Conservation (phyloP, 305 asterid genomes). For the Solanum chacoense region DNA sequence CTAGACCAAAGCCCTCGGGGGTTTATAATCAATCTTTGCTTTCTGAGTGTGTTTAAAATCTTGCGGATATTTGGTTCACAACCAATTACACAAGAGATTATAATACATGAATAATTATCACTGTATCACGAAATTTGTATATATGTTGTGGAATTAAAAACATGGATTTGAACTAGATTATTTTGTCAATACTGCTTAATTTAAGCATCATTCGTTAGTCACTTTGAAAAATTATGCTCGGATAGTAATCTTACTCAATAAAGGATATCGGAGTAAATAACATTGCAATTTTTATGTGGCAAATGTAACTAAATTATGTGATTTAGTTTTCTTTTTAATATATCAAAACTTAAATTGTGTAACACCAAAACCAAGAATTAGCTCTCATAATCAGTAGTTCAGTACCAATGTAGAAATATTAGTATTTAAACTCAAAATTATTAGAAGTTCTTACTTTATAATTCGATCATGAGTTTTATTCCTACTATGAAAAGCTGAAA, state of each 20-base stretch:
- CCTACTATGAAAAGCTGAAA: not conserved
- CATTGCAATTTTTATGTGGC: not conserved
- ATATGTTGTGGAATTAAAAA: not conserved
- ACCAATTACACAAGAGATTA: not conserved
- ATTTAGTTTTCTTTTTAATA: not conserved
- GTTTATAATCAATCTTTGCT: not conserved
- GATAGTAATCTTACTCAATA: not conserved
- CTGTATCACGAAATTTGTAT: not conserved
- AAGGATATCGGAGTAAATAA: not conserved
- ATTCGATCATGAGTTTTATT: not conserved
- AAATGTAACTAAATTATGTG: not conserved
- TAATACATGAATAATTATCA: not conserved
- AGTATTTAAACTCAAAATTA: not conserved
- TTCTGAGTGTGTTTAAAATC: not conserved
- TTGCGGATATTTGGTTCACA: not conserved
- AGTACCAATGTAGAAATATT: not conserved
- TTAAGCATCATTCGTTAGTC: not conserved
- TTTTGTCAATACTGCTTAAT: not conserved
- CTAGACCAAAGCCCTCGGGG: not conserved
- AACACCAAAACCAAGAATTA: not conserved
- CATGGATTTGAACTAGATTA: not conserved
- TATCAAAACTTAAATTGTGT: not conserved
- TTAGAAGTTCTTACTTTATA: not conserved
- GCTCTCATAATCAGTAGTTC: not conserved
- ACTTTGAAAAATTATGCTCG: not conserved